Evolutionary conservation across 495 filamentous ascomycete species (phyloP).

Genomic region (Aspergillus ostianus): DNA sequence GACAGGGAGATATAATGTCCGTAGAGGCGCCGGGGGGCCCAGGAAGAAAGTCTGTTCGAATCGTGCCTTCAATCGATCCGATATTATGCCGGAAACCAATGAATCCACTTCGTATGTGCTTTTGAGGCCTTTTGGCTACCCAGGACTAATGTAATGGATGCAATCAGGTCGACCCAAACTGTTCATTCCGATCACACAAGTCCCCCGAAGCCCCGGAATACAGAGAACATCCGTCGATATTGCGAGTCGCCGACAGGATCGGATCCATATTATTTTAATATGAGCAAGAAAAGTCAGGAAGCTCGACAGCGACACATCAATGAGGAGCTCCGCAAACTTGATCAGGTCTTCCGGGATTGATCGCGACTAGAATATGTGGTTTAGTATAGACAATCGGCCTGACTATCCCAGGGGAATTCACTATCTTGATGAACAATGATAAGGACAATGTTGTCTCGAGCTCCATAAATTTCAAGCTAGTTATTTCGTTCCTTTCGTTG

Average conservation of each 20-base stretch:
- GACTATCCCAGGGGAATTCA: no score
- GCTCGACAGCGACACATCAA: background rate
- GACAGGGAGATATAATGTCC: background rate
- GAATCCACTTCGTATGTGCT: background rate
- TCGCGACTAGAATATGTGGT: no score
- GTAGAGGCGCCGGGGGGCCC: no score
- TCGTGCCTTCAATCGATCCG: no score
- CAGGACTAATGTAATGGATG: background rate
- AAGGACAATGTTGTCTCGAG: no score
- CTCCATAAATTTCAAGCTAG: no score
- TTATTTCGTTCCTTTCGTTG: no score
- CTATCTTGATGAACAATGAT: no score
- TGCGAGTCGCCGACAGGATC: background rate
- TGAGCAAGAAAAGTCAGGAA: background rate
- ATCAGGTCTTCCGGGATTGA: background rate
- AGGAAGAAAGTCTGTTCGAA: background rate
- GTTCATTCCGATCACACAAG: background rate
- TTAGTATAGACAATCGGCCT: no score
- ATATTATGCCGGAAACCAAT: background rate
- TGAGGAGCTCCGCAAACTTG: background rate
- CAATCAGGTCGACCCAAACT: background rate
- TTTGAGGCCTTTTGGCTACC: background rate
- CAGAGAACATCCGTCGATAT: background rate
- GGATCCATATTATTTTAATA: background rate
- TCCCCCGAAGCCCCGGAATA: background rate